These are phyloP conservation scores for Aspergillus sp. DNA, from an alignment of 2,329 filamentous ascomycete species.

Conservation along the genomic window DNA sequence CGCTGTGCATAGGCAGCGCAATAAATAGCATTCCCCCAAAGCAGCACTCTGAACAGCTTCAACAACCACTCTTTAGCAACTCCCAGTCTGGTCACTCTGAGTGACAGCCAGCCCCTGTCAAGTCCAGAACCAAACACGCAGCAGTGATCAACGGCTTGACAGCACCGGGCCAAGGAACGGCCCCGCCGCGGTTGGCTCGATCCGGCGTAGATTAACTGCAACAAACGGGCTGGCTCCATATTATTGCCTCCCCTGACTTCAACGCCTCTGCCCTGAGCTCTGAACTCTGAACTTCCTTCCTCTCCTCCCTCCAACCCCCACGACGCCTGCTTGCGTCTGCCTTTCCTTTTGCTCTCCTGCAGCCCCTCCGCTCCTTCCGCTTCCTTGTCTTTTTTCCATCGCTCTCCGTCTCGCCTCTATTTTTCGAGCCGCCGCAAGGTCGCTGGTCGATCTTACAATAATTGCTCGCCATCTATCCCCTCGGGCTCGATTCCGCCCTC, in stretches of 20 bases:
- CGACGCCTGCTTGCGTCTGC: slow-evolving; percentile 2
- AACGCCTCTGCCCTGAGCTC: background rate
- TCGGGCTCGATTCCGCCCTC: slow-evolving; percentile 8
- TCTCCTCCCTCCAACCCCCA: background rate
- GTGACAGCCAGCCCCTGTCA: background rate
- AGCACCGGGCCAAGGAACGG: background rate
- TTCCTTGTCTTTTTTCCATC: background rate
- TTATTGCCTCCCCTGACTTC: background rate
- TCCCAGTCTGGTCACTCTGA: background rate
- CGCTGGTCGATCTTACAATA: slow-evolving; percentile 28
- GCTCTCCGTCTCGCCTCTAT: slow-evolving; percentile 1
- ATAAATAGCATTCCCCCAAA: background rate
- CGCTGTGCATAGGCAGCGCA: background rate
- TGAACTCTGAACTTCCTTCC: background rate
- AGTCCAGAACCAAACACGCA: background rate
- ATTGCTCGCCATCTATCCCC: slow-evolving; percentile 8
- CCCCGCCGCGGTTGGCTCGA: background rate
- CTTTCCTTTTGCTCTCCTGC: background rate
- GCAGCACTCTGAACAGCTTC: background rate
- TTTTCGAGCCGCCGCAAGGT: slow-evolving; percentile 18
- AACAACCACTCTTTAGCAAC: background rate
- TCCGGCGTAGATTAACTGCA: background rate
- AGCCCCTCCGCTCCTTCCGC: background rate
- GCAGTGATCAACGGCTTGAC: background rate
- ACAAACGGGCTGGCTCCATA: background rate